Percentiles rank a stretch among this genome's conserved stretches.
These are phyloP conservation scores for Morella rubra DNA, from an alignment of 306 rosid species.

Conservation along the genomic window DNA sequence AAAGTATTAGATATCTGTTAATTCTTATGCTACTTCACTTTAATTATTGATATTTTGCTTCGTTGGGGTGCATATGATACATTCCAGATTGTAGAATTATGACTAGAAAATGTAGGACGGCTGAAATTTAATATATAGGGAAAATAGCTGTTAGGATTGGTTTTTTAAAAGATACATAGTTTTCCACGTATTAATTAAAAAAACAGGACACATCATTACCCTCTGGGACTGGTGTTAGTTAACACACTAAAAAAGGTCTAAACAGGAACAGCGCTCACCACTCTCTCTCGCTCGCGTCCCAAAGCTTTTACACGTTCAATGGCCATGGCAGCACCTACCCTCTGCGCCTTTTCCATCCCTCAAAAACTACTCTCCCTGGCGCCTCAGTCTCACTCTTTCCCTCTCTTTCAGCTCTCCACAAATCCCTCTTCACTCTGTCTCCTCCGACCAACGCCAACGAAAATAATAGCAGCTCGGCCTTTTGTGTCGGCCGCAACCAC, in stretches of 20 bases:
- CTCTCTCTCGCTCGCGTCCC: neutral
- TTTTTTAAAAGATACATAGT: too few relatives aligned
- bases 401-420: constrained; percentile 28
- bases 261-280: neutral
- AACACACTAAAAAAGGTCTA: too few relatives aligned
- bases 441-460: constrained; percentile 15
- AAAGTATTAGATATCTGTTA: neutral
- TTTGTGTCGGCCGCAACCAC: constrained; percentile 40
- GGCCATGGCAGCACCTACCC: constrained; percentile 46
- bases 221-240: too few relatives aligned
- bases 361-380: constrained; percentile 13
- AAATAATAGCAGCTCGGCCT: neutral
- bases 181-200: too few relatives aligned
- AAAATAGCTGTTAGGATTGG: too few relatives aligned
- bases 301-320: neutral
- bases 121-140: too few relatives aligned
- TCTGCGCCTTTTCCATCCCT: constrained; percentile 34
- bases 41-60: neutral
- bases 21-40: neutral
- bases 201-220: too few relatives aligned
- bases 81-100: too few relatives aligned
- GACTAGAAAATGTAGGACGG: too few relatives aligned
- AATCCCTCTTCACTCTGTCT: too few relatives aligned
- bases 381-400: constrained; percentile 31
- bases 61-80: too few relatives aligned